Percentiles rank a stretch among this genome's conserved stretches.
Evolutionary conservation across 1,139 yeast species (phyloP).

Genomic region (Saccharomycopsis hybrid): DNA sequence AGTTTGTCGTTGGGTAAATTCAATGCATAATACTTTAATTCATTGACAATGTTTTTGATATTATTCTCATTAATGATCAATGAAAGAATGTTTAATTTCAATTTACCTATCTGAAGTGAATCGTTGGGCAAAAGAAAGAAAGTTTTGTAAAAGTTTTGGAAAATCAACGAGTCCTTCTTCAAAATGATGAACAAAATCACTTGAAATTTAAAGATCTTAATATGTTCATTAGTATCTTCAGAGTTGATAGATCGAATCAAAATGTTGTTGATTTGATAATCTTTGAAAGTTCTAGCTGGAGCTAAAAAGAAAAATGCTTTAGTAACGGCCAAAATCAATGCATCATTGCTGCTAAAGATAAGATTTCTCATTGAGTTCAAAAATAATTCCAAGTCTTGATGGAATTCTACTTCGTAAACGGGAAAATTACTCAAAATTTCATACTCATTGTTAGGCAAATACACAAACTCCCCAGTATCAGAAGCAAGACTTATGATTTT

Average conservation of each 20-base stretch:
- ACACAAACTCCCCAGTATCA: constrained; percentile 29
- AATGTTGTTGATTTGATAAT: constrained; percentile 40
- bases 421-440: constrained; percentile 33
- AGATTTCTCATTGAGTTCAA: constrained; percentile 41
- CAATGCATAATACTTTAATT: constrained; percentile 61
- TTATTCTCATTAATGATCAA: constrained; percentile 48
- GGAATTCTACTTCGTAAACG: constrained; percentile 39
- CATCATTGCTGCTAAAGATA: constrained; percentile 47
- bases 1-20: constrained; percentile 33
- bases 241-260: constrained; percentile 34
- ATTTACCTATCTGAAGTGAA: constrained; percentile 36
- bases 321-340: constrained; percentile 54
- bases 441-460: constrained; percentile 37
- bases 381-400: constrained; percentile 52
- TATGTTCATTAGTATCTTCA: constrained; percentile 25
- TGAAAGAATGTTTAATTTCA: constrained; percentile 63
- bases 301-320: constrained; percentile 50
- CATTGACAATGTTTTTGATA: constrained; percentile 49
- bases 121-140: constrained; percentile 64
- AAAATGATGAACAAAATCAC: constrained; percentile 15
- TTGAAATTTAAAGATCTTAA: constrained; percentile 15
- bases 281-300: constrained; percentile 43
- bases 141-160: constrained; percentile 32
- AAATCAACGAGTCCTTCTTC: constrained; percentile 27
- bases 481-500: constrained; percentile 29